phyloP scores from a whole-genome alignment of 148 eudicot species.

The Polygonum aviculare region DNA sequence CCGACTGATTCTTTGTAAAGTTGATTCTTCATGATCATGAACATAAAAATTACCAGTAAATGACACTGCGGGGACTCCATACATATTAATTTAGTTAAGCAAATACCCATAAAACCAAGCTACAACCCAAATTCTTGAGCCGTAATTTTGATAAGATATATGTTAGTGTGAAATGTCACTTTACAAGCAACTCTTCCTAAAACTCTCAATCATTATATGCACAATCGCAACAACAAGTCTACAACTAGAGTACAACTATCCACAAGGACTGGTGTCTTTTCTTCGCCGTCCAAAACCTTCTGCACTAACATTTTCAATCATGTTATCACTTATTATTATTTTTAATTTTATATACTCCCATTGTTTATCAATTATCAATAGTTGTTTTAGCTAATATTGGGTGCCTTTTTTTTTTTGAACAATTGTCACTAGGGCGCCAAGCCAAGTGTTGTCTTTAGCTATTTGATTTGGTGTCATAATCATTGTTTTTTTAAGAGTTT shows the following conservation, averaged over 20 bases:
- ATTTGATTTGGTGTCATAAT: too few relatives aligned
- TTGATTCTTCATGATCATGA: conserved; percentile 2
- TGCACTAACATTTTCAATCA: too few relatives aligned
- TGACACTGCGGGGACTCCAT: background rate
- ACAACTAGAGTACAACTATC: background rate
- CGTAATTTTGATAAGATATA: background rate
- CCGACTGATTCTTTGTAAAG: conserved; percentile 11
- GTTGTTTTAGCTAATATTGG: too few relatives aligned
- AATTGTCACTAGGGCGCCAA: too few relatives aligned
- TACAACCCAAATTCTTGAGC: background rate
- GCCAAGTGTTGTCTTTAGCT: too few relatives aligned
- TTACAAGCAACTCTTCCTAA: background rate
- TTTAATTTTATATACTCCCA: too few relatives aligned
- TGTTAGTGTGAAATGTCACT: background rate
- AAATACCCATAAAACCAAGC: background rate
- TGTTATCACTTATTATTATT: too few relatives aligned
- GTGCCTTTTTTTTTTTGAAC: too few relatives aligned
- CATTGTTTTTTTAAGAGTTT: too few relatives aligned
- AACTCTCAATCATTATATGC: background rate
- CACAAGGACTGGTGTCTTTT: background rate
- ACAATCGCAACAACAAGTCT: background rate
- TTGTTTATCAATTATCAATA: too few relatives aligned
- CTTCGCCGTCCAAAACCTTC: too few relatives aligned
- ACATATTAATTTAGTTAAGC: background rate
- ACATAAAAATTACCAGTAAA: conserved; percentile 6